Base-by-base conservation (phyloP, 495 filamentous ascomycete species). In the Aspergillus cavernicola region DNA sequence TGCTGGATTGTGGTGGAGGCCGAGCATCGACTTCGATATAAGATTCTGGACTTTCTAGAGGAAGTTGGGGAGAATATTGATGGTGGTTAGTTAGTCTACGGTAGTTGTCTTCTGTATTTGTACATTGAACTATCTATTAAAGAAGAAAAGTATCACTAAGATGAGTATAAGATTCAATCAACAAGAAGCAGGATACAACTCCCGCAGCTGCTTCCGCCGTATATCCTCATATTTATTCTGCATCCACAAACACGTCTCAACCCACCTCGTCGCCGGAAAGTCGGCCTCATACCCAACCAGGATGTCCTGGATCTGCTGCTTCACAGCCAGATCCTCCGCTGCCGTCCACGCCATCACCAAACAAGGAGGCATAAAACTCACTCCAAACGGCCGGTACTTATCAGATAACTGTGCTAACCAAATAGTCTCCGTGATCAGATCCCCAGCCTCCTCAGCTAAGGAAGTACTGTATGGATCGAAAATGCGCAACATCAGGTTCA, bases 401-500 rank as follows among this genome's bases (percentile, higher is more conserved):
- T 39, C 35, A 3, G 56, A 43, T 7, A 51, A 15, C 20, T 51
- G 45, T 13, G 59, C 52, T 4, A 64, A 46, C 10, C 19, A 44
- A 1, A 65, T 32, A 16, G 63, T 59, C n/a, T 66, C 56, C 8
- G 61, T 55, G 10, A 58, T 54, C 12, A 67, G 51, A 1, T 48
- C 32, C 1, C 12, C 35, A 2, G 58, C 50, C 13, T 73, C 66
- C 0, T 39, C 23, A 0, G 23, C 28, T 1, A 73, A 44, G 3
- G 41, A 6, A 2, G 11, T 13, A 19, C 60, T 53, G 2, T n/a
- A 31, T 2, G 57, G 53, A 31, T 68, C 51, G 43, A 67, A 61
- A 4, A 58, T 45, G 6, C 47, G 54, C n/a, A 67, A 55, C 13
- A 68, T 51, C n/a, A 45, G 55, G 31, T 73, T 71, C 11, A 71